A percentile compares a stretch with the other conserved stretches of the same genome.
Conservation (phyloP, 1,284 basidiomycete species). For the Schizophyllum amplum region DNA sequence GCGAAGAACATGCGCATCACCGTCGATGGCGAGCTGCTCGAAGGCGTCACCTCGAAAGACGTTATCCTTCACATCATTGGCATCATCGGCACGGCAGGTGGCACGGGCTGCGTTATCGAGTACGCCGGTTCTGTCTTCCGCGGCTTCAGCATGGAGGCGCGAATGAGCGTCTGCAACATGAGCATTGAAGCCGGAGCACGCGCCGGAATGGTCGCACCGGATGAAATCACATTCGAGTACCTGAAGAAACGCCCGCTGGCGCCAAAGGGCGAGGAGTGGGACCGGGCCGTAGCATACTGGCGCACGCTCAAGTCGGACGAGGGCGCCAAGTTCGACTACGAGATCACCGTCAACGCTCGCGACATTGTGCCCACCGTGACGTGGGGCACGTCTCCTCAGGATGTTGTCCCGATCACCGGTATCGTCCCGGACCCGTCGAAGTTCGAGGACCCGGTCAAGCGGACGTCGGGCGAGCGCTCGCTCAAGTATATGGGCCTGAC, state of each 20-base stretch:
- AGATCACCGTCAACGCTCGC: constrained; percentile 78
- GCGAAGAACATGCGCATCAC: constrained; percentile 94
- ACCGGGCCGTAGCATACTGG: constrained; percentile 86
- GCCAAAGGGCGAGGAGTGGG: constrained; percentile 87
- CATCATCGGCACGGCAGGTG: constrained; percentile 89
- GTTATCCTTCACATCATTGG: constrained; percentile 95
- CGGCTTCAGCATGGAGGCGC: constrained; percentile 88
- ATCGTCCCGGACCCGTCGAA: constrained; percentile 74
- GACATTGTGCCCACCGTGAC: constrained; percentile 94
- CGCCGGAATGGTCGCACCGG: constrained; percentile 93
- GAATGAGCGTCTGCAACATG: constrained; percentile 99
- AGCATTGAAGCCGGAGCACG: constrained; percentile 94
- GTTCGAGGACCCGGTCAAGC: constrained; percentile 61
- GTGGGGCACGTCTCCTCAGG: constrained; percentile 95
- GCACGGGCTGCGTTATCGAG: constrained; percentile 90
- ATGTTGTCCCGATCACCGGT: constrained; percentile 85
- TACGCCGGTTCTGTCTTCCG: constrained; percentile 91
- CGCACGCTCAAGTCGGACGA: constrained; percentile 79
- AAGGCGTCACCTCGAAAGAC: constrained; percentile 92
- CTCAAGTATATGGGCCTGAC: constrained; percentile 89
- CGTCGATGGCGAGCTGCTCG: constrained; percentile 79
- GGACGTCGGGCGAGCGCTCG: constrained; percentile 71
- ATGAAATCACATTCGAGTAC: constrained; percentile 87
- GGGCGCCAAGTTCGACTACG: constrained; percentile 85
- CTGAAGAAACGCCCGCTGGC: constrained; percentile 81